Percentiles rank a stretch among this genome's conserved stretches.
phyloP scores from a whole-genome alignment of 495 filamentous ascomycete genomes.

The Penicillium riverlandense region DNA sequence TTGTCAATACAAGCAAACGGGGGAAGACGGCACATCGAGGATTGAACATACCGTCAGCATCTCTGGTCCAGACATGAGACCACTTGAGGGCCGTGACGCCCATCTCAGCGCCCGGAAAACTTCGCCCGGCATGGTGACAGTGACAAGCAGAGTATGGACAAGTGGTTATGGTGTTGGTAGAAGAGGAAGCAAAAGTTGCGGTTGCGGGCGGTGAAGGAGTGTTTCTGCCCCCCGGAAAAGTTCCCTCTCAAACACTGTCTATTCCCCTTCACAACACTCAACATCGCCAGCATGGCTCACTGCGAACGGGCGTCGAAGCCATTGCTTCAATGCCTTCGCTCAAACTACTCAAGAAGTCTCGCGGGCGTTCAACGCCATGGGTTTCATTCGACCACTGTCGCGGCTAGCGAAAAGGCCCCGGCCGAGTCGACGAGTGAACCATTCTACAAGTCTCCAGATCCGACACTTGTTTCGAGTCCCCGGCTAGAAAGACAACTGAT shows the following conservation, averaged over 20 bases:
- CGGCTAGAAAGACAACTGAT: slow-evolving; percentile 55
- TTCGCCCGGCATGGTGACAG: slow-evolving; percentile 32
- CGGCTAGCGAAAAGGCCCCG: slow-evolving; percentile 31
- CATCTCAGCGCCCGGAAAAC: slow-evolving; percentile 29
- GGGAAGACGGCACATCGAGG: slow-evolving; percentile 1
- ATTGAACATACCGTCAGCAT: slow-evolving; percentile 37
- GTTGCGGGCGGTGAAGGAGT: slow-evolving; percentile 11
- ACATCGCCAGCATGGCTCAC: slow-evolving; percentile 51
- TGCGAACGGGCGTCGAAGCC: slow-evolving; percentile 63
- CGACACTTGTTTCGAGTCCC: slow-evolving; percentile 41
- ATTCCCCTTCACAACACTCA: slow-evolving; percentile 8
- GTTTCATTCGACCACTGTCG: slow-evolving; percentile 26
- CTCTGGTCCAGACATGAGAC: slow-evolving; percentile 35
- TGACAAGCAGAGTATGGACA: slow-evolving; percentile 33
- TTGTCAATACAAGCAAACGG: slow-evolving; percentile 3
- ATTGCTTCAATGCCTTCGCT: slow-evolving; percentile 55
- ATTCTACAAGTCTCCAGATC: slow-evolving; percentile 38
- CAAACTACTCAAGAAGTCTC: slow-evolving; percentile 29
- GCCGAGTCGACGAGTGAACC: slow-evolving; percentile 25
- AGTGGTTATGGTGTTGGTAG: slow-evolving; percentile 22
- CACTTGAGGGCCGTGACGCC: slow-evolving; percentile 37
- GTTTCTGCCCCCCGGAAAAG: slow-evolving; percentile 19
- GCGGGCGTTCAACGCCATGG: slow-evolving; percentile 25
- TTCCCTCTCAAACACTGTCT: slow-evolving; percentile 23
- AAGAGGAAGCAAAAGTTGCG: slow-evolving; percentile 29